phyloP scores from a whole-genome alignment of 208 protist genomes.

The Acanthamoeba lenticulata region DNA sequence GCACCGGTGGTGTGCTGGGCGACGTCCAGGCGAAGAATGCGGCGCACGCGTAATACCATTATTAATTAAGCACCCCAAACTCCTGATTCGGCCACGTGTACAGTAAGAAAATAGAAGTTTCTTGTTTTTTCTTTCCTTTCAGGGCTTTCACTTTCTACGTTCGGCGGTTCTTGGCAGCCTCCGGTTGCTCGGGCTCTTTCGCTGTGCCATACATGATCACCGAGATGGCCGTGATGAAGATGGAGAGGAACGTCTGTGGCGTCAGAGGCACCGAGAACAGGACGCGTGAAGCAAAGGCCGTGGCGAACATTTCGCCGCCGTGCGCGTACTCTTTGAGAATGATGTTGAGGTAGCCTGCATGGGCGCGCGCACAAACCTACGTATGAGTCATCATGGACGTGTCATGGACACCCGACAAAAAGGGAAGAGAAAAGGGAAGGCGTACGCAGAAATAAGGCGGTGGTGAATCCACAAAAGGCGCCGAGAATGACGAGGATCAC shows the following conservation, averaged over 20 bases:
- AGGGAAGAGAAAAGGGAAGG: neutral
- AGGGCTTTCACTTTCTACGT: no score
- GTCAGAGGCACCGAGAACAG: neutral
- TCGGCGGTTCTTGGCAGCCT: neutral
- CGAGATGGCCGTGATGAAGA: neutral
- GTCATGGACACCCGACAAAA: neutral
- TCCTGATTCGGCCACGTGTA: no score
- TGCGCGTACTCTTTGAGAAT: slow-evolving; percentile 56
- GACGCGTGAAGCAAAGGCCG: neutral
- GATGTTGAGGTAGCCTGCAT: slow-evolving; percentile 20
- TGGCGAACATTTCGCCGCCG: slow-evolving; percentile 31
- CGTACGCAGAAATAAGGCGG: slow-evolving; percentile 26
- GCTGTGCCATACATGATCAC: slow-evolving; percentile 61
- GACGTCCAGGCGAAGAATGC: no score
- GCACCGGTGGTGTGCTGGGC: no score
- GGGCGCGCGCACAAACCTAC: neutral
- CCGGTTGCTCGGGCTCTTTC: neutral
- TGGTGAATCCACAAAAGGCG: slow-evolving; percentile 29
- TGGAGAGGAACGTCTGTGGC: neutral
- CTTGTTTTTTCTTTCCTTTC: no score
- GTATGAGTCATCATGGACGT: neutral
- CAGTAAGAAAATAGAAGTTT: no score
- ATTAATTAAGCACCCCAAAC: no score
- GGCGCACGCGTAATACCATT: no score
- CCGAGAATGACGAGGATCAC: neutral